Conservation (phyloP, 176 grass and related monocot species). For the Rhynchospora pubera region DNA sequence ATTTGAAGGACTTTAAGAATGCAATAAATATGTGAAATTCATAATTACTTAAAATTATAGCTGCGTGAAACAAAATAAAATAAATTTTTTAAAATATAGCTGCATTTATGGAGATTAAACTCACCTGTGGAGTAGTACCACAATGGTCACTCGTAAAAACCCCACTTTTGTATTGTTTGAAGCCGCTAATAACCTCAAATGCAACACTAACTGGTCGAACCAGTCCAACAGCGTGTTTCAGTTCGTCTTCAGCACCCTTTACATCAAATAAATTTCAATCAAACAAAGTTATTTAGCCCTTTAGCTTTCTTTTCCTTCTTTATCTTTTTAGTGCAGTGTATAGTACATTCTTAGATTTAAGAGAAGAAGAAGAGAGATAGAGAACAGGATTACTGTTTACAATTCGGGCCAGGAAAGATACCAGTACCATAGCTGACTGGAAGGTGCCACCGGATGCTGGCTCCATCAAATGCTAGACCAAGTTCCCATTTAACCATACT, state of each 20-base stretch:
- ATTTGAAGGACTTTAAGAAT: not conserved
- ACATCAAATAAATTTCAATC: slow-evolving; percentile 23
- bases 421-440: not conserved
- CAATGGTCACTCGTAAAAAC: slow-evolving; percentile 75
- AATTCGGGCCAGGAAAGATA: not conserved
- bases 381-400: not conserved
- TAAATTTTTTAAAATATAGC: no score
- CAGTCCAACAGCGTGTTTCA: slow-evolving; percentile 81
- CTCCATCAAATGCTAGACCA: not conserved
- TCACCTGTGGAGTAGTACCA: slow-evolving; percentile 60
- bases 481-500: not conserved
- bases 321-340: not conserved
- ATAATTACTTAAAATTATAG: not conserved
- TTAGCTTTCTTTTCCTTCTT: no score
- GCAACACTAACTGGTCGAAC: slow-evolving; percentile 98
- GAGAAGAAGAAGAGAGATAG: not conserved
- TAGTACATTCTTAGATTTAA: not conserved
- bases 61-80: not conserved
- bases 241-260: slow-evolving; percentile 79
- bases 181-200: slow-evolving; percentile 54
- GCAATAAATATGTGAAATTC: not conserved
- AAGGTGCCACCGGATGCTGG: not conserved
- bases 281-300: not conserved
- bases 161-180: slow-evolving; percentile 75
- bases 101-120: slow-evolving; percentile 11